Evolutionary conservation across 257 asterid species (phyloP), one percentile per base, ranked within the genome.

Genomic region (Cruciata laevipes): DNA sequence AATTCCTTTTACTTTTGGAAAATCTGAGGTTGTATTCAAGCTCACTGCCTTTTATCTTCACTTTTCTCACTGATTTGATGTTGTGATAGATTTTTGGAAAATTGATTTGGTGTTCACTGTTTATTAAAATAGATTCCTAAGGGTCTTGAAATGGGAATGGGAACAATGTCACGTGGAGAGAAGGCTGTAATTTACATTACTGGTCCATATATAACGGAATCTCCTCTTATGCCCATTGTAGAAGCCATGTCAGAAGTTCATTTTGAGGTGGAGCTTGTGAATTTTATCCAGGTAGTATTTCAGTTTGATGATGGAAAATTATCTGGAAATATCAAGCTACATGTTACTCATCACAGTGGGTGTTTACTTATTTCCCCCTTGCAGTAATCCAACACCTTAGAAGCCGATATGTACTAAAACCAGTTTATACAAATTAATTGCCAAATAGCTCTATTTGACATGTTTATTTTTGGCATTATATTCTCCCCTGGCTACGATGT

Each of bases 131-230:
- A 90, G 99, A 85, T 93, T 67, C 95, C 97, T 40, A 78, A 86
- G 75, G 99, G 97, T 73, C 97, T 93, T 66, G 99, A 93, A 87
- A 89, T 93, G 90, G 99, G 93, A 73, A 88, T 87, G 30, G 89
- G 95, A 69, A 82, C 92, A 61, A 93, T 90, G 97, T 69, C 95
- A 67, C 81, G 86, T 56, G 91, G 95, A 77, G 97, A 93, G 75
- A 93, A 88, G 77, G 95, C 96, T 30, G 83, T 84, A 60, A 85
- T 93, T 73, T 93, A 86, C 73, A 95, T 90, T 68, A 73, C 74
- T 7, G 78, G 73, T 71, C 85, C 86, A 72, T 81, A 88, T 78
- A 74, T 85, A 63, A 83, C 87, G 69, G 75, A 82, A 67, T 71
- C 87, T 71, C 82, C 85, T 60, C 73, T 88, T 69, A 71, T 86